Percentiles rank a stretch among this genome's conserved stretches.
phyloP scores from a whole-genome alignment of 2,329 filamentous ascomycete genomes.

The Aspergillus fischeri region DNA sequence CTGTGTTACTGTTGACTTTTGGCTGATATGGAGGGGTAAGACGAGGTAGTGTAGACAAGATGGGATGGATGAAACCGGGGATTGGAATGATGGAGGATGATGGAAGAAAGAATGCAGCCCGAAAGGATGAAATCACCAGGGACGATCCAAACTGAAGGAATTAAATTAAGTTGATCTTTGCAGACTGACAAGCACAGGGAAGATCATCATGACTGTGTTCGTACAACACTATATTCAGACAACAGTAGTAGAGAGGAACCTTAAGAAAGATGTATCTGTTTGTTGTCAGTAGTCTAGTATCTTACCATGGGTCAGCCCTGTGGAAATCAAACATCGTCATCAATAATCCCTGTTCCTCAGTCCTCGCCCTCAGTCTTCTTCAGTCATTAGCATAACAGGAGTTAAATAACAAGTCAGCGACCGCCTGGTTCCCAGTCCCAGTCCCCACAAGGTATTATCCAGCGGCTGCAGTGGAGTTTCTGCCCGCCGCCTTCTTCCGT shows the following conservation, averaged over 20 bases:
- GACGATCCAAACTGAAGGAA: too few relatives aligned
- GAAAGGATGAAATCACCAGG: not conserved
- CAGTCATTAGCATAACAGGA: too few relatives aligned
- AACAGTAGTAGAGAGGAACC: not conserved
- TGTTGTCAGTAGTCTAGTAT: too few relatives aligned
- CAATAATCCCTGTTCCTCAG: too few relatives aligned
- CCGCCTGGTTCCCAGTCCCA: not conserved
- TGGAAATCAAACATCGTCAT: too few relatives aligned
- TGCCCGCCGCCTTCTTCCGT: not conserved
- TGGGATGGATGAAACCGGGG: not conserved
- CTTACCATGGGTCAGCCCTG: too few relatives aligned
- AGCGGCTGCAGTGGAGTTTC: not conserved
- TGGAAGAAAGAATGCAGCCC: constrained; percentile 1
- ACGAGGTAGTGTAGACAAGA: constrained; percentile 10
- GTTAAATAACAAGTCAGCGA: too few relatives aligned
- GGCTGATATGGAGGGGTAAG: constrained; percentile 8
- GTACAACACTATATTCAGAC: not conserved
- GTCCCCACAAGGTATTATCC: not conserved
- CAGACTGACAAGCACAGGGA: not conserved
- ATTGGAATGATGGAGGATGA: constrained; percentile 2
- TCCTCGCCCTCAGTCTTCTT: too few relatives aligned
- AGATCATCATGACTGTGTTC: not conserved
- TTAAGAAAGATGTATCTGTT: too few relatives aligned
- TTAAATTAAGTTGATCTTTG: not conserved
- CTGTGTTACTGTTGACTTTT: not conserved